These are phyloP conservation scores for Glonium stellatum DNA, from an alignment of 495 filamentous ascomycete species.

Conservation along the genomic window DNA sequence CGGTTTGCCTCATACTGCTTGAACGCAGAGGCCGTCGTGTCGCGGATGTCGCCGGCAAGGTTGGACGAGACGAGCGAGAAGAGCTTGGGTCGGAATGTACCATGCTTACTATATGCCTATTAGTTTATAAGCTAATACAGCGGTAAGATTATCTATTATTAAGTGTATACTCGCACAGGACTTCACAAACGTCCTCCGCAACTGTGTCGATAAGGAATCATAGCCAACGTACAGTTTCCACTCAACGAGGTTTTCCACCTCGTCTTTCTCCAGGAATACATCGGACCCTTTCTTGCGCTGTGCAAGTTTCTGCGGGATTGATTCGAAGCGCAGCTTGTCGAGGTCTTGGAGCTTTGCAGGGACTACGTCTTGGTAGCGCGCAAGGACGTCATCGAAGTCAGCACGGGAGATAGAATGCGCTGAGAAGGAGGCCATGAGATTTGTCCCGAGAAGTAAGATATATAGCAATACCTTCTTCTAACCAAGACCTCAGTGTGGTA, in stretches of 20 bases:
- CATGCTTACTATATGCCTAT: conserved; percentile 46
- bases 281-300: conserved; percentile 12
- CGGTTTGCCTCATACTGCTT: conserved; percentile 19
- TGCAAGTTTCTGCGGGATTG: conserved; percentile 23
- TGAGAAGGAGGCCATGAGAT: conserved; percentile 9
- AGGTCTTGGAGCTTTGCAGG: conserved; percentile 24
- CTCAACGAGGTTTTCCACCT: conserved; percentile 47
- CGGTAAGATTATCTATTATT: no score
- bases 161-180: no score
- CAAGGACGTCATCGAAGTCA: conserved; percentile 22
- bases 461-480: no score
- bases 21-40: conserved; percentile 44
- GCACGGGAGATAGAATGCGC: conserved; percentile 15
- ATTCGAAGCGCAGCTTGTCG: conserved; percentile 28
- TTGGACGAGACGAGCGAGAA: conserved; percentile 61
- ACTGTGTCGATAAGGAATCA: no score
- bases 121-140: neutral
- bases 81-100: conserved; percentile 61
- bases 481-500: no score
- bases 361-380: conserved; percentile 22
- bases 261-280: conserved; percentile 21
- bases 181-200: no score
- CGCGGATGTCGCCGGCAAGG: conserved; percentile 35
- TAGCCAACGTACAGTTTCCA: conserved; percentile 65
- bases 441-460: neutral